Base-by-base conservation (phyloP, 2,329 filamentous ascomycete species). In the Neocucurbitaria cava region DNA sequence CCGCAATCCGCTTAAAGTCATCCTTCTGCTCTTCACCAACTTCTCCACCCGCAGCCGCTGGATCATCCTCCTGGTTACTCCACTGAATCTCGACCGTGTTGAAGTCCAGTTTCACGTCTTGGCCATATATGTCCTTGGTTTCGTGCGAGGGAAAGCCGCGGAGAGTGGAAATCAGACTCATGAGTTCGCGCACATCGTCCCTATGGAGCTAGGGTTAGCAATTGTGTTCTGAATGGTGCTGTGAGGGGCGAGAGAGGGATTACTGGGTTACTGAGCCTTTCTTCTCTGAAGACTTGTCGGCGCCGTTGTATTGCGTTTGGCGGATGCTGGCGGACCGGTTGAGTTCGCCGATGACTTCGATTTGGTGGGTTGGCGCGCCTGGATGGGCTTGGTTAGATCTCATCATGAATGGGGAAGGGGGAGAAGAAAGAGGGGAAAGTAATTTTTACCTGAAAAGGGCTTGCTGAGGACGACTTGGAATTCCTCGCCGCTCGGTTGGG, bases 401-500 rank as follows among this genome's bases (percentile, higher is more conserved):
- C 9, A 8, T n/a, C 35, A 15, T 26, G 9, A 59, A 26, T 26
- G 9, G 24, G 24, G 24, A 5, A 9, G 2, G 5, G 24, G 24
- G 24, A 2, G 9, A 56, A 63, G 17, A 66, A 56, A 11, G 54
- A 5, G 9, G 5, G 9, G 9, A 9, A 5, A 9, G 3, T n/a
- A 38, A 18, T 4, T 18, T 18, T n/a, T 62, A 64, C 76, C 76
- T 8, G 55, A 57, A 45, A 65, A 67, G 1, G 62, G 62, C 57
- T 64, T 62, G 33, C 56, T 61, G 1, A 69, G 52, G 5, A 61
- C 56, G 20, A 89, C 88, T 60, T 98, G 95, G 92, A 84, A 86
- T 5, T 9, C 24, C 56, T 87, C 94, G 53, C 88, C 90, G 56
- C 88, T 91, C 69, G 94, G 94, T 47, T 93, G 94, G 43, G 94